Evolutionary conservation across 768 basidiomycete genomes (phyloP), one percentile per base, ranked within the genome.

Genomic region (Xerocomus brunneocitrinus): DNA sequence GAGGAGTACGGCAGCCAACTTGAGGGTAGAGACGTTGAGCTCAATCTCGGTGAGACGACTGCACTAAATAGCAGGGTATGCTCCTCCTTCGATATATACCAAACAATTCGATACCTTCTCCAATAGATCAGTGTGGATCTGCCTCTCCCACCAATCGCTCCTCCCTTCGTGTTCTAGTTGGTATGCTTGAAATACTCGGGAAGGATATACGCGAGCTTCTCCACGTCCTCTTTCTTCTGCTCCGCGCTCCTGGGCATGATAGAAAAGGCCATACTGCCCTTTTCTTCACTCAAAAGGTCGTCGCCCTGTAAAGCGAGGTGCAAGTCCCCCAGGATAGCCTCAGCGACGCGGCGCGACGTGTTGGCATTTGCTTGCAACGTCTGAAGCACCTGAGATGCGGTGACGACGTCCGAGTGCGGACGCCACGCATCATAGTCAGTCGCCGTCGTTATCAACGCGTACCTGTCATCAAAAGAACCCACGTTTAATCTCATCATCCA

Each of bases 401-500:
- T 98, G 50, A 98, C 95, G 5, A 86, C 78, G 10, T 81, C 87
- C 27, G 84, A 80, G 32, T 86, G 79, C 4, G 83, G 83, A 30
- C 95, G 75, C 95, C 95, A 99, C 2, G 93, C 87, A 70, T 98
- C 95, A 69, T 95, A 98, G 73, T 98, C 95, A 3, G 95, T 98
- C 24, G 87, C 79, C 2, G 88, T 91, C 16, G 88, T 92, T 57
- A 98, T 85, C 51, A 98, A 80, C 0, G 89, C 92, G 67, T 98
- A 98, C 65, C 95, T 98, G 64, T 8, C 30, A 38, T 1, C 9
- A 19, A 19, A 31, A 1, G 3, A 19, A 19, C 1, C 19, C 19
- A 19, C 19, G 19, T 19, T 19, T 19, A 19, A 19, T 19, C 19
- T 8, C 5, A 3, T 6, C 8, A 32, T 32, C 31, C 4, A 32